phyloP scores from a whole-genome alignment of 805 yeast genomes.

The Ogataea populi-albae region DNA sequence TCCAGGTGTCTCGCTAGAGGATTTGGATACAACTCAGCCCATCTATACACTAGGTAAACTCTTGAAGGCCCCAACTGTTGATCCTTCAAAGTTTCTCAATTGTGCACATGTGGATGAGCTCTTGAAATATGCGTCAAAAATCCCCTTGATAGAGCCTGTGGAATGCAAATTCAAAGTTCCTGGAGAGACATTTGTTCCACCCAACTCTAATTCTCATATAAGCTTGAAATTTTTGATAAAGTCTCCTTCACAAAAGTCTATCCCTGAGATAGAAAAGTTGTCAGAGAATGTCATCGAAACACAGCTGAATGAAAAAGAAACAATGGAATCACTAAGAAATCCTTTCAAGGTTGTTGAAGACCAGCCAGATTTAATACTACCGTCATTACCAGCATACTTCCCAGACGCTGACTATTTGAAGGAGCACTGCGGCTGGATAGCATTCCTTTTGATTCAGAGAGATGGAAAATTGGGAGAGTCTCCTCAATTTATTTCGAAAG shows the following conservation, averaged over 20 bases:
- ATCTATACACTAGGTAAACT: slow-evolving; percentile 68
- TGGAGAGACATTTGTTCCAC: slow-evolving; percentile 73
- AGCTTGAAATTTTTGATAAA: slow-evolving; percentile 71
- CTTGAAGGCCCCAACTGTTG: slow-evolving; percentile 54
- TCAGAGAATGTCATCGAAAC: slow-evolving; percentile 31
- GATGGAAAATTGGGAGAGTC: slow-evolving; percentile 79
- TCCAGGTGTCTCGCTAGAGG: slow-evolving; percentile 61
- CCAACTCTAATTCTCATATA: slow-evolving; percentile 72
- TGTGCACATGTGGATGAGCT: slow-evolving; percentile 43
- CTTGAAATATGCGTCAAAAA: slow-evolving; percentile 54
- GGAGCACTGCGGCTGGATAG: slow-evolving; percentile 54
- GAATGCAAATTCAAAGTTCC: slow-evolving; percentile 79
- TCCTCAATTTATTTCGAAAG: slow-evolving; percentile 50
- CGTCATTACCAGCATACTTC: slow-evolving; percentile 70
- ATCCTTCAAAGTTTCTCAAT: slow-evolving; percentile 56
- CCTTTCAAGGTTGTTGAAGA: slow-evolving; percentile 63
- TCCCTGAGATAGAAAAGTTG: slow-evolving; percentile 43
- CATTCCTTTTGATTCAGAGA: slow-evolving; percentile 64
- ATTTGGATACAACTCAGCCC: slow-evolving; percentile 47
- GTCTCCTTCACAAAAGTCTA: slow-evolving; percentile 66
- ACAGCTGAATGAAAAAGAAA: slow-evolving; percentile 53
- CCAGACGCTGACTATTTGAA: slow-evolving; percentile 49
- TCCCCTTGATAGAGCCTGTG: slow-evolving; percentile 68
- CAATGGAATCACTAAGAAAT: slow-evolving; percentile 63
- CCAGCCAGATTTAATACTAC: slow-evolving; percentile 64